Evolutionary conservation across 345 rosid genomes (phyloP).

Genomic region (Aquilaria yunnanensis): DNA sequence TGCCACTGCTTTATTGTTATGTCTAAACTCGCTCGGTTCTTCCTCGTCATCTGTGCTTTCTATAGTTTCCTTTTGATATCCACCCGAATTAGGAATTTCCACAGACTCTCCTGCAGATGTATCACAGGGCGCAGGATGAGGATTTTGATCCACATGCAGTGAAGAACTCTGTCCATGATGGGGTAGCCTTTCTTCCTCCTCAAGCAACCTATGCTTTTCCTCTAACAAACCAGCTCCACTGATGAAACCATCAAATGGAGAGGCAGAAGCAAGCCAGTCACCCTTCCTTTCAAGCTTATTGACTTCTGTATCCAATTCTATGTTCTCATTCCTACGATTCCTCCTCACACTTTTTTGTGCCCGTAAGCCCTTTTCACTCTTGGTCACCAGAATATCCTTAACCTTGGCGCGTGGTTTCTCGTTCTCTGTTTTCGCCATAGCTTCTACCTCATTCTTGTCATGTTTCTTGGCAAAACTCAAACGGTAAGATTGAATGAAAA

Average conservation of each 20-base stretch:
- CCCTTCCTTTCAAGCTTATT: constrained; percentile 15
- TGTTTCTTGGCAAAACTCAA: constrained; percentile 4
- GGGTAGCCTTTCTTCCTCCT: constrained; percentile 8
- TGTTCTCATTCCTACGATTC: constrained; percentile 31
- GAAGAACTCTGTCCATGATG: constrained; percentile 14
- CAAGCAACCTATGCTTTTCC: constrained; percentile 12
- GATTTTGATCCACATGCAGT: constrained; percentile 9
- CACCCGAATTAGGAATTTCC: constrained; percentile 14
- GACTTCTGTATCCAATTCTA: constrained; percentile 28
- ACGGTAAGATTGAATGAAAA: constrained; percentile 21
- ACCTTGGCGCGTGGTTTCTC: constrained; percentile 10
- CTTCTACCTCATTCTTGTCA: not conserved
- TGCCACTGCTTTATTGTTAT: constrained; percentile 38
- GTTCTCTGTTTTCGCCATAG: constrained; percentile 13
- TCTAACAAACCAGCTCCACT: constrained; percentile 15
- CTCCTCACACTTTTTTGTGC: constrained; percentile 44
- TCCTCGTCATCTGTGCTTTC: constrained; percentile 34
- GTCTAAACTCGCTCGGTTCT: constrained; percentile 22
- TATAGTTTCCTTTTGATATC: constrained; percentile 29
- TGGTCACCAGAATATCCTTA: constrained; percentile 10
- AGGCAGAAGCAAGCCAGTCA: constrained; percentile 12
- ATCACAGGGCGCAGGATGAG: constrained; percentile 1
- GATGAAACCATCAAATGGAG: constrained; percentile 20
- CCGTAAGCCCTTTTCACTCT: constrained; percentile 17
- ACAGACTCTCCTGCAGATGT: constrained; percentile 15